Evolutionary conservation across 2,329 filamentous ascomycete genomes (phyloP).

Genomic region (Fusarium abutilonis): DNA sequence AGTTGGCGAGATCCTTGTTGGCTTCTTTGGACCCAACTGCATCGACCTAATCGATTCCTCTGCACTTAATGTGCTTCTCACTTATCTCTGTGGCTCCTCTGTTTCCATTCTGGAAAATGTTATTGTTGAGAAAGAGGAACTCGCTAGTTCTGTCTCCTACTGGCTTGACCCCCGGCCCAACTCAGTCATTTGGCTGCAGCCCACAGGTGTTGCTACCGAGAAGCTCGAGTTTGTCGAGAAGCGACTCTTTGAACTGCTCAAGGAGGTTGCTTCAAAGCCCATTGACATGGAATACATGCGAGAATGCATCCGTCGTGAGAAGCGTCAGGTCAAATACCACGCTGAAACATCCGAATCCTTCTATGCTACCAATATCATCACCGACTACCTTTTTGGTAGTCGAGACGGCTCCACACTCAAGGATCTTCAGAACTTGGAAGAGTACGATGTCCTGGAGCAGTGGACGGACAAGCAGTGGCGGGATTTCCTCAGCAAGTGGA

Average conservation of each 20-base stretch:
- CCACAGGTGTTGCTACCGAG: constrained; percentile 86
- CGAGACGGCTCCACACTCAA: constrained; percentile 81
- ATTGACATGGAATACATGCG: constrained; percentile 90
- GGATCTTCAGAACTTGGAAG: constrained; percentile 64
- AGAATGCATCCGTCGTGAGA: constrained; percentile 85
- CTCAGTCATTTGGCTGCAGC: constrained; percentile 84
- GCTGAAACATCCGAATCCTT: constrained; percentile 84
- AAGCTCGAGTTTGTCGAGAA: constrained; percentile 86
- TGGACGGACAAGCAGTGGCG: constrained; percentile 91
- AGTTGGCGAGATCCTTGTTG: constrained; percentile 85
- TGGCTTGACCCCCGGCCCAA: constrained; percentile 82
- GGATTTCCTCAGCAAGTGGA: constrained; percentile 82
- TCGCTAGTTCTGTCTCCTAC: constrained; percentile 86
- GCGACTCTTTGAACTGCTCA: constrained; percentile 83
- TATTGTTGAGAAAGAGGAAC: constrained; percentile 90
- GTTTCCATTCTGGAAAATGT: constrained; percentile 91
- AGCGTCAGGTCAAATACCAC: constrained; percentile 82
- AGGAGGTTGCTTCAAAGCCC: constrained; percentile 80
- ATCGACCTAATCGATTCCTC: constrained; percentile 73
- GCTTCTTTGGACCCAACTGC: constrained; percentile 86
- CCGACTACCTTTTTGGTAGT: constrained; percentile 89
- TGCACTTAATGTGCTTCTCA: constrained; percentile 81
- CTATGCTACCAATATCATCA: constrained; percentile 86
- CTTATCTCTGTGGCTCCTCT: constrained; percentile 92
- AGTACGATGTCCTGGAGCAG: constrained; percentile 74